These are phyloP conservation scores for Hysterangium stoloniferum DNA, from an alignment of 768 basidiomycete genomes.

Conservation along the genomic window DNA sequence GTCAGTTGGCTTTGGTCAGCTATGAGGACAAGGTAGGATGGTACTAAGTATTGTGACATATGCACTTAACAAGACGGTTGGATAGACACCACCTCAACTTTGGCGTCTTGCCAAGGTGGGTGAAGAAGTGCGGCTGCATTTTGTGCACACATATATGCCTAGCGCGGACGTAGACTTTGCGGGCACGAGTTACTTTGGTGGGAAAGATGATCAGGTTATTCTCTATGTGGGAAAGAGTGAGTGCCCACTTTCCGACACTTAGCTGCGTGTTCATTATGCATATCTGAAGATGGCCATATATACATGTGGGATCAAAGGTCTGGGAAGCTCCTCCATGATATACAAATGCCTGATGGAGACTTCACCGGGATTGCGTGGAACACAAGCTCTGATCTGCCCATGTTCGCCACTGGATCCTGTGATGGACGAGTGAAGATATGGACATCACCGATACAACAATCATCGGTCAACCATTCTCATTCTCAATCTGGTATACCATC, in stretches of 20 bases:
- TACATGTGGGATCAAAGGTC: constrained; percentile 85
- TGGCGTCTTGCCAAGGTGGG: constrained; percentile 18
- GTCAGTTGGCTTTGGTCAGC: constrained; percentile 57
- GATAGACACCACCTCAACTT: constrained; percentile 20
- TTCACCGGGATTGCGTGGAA: constrained; percentile 81
- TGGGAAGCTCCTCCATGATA: constrained; percentile 59
- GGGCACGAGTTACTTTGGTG: constrained; percentile 78
- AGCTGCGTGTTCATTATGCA: constrained; percentile 3
- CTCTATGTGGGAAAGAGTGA: constrained; percentile 70
- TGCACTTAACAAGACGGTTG: neutral
- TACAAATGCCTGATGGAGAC: constrained; percentile 58
- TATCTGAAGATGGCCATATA: constrained; percentile 61
- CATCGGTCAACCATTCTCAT: neutral
- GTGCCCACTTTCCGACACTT: constrained; percentile 9
- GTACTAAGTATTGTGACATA: neutral
- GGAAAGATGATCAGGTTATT: constrained; percentile 69
- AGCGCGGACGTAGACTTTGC: constrained; percentile 67
- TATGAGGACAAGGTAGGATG: constrained; percentile 61
- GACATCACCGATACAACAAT: constrained; percentile 35
- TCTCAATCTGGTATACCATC: neutral
- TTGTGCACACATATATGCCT: constrained; percentile 69
- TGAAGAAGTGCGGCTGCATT: constrained; percentile 23
- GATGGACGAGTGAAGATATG: constrained; percentile 72
- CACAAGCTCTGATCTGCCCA: constrained; percentile 49
- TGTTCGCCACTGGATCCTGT: constrained; percentile 68